phyloP scores from a whole-genome alignment of 1,284 basidiomycete species.

The Sanghuangporus baumii region DNA sequence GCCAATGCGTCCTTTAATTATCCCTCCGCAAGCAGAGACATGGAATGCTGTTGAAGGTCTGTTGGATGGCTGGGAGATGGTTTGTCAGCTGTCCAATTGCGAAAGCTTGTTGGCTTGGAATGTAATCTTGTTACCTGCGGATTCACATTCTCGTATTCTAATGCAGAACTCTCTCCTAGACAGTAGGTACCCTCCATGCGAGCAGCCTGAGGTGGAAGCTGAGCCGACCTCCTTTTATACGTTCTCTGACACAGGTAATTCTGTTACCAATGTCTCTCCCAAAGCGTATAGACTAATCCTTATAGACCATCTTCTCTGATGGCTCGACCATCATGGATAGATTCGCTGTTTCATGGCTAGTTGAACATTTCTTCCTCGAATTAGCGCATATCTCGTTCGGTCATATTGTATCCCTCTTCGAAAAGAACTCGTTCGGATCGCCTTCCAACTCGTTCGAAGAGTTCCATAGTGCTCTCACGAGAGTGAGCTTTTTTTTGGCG shows the following conservation, averaged over 20 bases:
- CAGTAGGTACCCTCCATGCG: slow-evolving; percentile 21
- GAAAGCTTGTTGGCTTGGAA: slow-evolving; percentile 54
- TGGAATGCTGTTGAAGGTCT: slow-evolving; percentile 49
- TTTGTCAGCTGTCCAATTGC: slow-evolving; percentile 40
- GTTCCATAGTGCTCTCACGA: slow-evolving; percentile 50
- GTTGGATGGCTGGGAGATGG: slow-evolving; percentile 53
- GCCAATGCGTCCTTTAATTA: slow-evolving; percentile 58
- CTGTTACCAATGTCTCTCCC: neutral
- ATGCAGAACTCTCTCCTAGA: slow-evolving; percentile 26
- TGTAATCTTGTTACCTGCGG: slow-evolving; percentile 32
- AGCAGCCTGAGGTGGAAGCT: neutral
- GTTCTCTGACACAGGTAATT: slow-evolving; percentile 14
- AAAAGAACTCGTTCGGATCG: slow-evolving; percentile 31
- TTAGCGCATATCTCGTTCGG: slow-evolving; percentile 49
- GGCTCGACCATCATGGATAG: slow-evolving; percentile 49
- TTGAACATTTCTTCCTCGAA: slow-evolving; percentile 64
- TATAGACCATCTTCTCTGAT: slow-evolving; percentile 55
- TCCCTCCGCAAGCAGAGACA: slow-evolving; percentile 44
- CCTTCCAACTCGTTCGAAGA: slow-evolving; percentile 33
- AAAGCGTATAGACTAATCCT: neutral
- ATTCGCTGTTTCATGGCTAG: slow-evolving; percentile 46
- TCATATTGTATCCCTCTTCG: slow-evolving; percentile 35
- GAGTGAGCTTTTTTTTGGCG: slow-evolving; percentile 33
- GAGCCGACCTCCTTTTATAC: neutral
- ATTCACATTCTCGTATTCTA: slow-evolving; percentile 34